phyloP scores from a whole-genome alignment of 192 early-diverging fungal species.

The Backusella australiensis region DNA sequence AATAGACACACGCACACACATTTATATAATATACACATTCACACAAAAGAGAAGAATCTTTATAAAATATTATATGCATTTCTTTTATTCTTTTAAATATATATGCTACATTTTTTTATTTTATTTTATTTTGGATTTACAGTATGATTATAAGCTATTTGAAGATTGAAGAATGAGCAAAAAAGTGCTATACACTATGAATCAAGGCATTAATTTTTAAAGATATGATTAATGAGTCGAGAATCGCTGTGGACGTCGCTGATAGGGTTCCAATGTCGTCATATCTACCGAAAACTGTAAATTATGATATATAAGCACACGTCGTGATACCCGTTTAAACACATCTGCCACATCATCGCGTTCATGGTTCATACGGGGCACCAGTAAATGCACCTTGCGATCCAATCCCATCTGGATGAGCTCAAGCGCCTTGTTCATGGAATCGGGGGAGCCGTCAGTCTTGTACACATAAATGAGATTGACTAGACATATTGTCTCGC shows the following conservation, averaged over 20 bases:
- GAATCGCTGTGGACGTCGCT: not conserved
- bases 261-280: not conserved
- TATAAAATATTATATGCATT: too few relatives aligned
- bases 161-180: too few relatives aligned
- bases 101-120: too few relatives aligned
- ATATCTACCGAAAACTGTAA: not conserved
- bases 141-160: too few relatives aligned
- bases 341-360: not conserved
- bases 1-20: not conserved
- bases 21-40: too few relatives aligned
- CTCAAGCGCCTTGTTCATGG: not conserved
- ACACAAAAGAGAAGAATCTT: too few relatives aligned
- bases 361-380: not conserved
- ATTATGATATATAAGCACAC: not conserved
- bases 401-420: not conserved
- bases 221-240: not conserved
- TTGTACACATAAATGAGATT: not conserved
- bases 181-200: too few relatives aligned
- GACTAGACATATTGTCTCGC: not conserved
- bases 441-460: not conserved
- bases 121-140: too few relatives aligned
- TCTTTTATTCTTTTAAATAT: too few relatives aligned
- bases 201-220: too few relatives aligned
- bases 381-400: not conserved
- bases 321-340: not conserved